Evolutionary conservation across 306 rosid species (phyloP), one percentile per base, ranked within the genome.

Genomic region (Castanea crenata): DNA sequence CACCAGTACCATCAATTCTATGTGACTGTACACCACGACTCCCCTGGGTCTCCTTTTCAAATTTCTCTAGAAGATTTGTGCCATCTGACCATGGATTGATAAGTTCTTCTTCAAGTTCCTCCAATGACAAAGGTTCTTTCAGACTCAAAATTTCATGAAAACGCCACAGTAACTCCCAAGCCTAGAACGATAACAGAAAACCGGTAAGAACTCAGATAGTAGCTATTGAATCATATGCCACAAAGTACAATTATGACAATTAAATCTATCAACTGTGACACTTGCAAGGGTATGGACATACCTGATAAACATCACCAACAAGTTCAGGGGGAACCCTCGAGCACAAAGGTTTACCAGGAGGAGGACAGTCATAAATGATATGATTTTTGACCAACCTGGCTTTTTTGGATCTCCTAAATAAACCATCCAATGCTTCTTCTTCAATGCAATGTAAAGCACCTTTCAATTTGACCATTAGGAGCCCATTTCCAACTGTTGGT

Each of bases 221-320:
- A 49, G 55, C 69, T 76, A 56, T 65, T 69, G 64, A 85, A 83
- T 29, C 74, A 71, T 56, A 73, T 72, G 38, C 27, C 20, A 55
- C 11, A 64, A 38, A 63, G 81, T 23, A 14, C 62, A 80, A 68
- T 44, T 19, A 77, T 62, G 46, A 56, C 31, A 20, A 15, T 78
- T 10, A 77, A 64, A 77, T 62, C 71, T 74, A 77, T 62, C 71
- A 78, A 74, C 31, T 31, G 52, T 54, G 78, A 74, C 16, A 75
- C 38, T 25, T 51, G 78, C 73, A 74, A 56, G 76, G 71, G 76
- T 38, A 74, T 70, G 68, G 59, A 73, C 70, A 69, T 88, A 96
- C 99, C 99, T 93, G 98, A 82, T 88, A 90, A 74, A 93, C 88
- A 76, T 93, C 98, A 80, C 94, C 98, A 85, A 85, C 88, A 74